phyloP scores from a whole-genome alignment of 257 asterid species.

The Voacanga thouarsii region DNA sequence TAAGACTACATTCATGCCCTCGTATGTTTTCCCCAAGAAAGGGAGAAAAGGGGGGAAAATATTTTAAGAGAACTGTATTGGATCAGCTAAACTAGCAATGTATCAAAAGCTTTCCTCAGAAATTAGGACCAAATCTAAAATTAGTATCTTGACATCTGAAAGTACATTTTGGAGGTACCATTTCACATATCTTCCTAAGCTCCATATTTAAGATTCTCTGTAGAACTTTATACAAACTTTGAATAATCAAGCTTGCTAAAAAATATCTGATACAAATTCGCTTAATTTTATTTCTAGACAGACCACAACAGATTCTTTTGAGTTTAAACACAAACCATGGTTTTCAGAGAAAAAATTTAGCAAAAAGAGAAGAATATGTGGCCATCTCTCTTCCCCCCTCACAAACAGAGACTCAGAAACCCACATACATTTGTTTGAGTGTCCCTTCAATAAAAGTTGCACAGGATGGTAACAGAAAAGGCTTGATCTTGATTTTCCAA shows the following conservation, averaged over 20 bases:
- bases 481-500: not conserved
- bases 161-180: too few relatives aligned
- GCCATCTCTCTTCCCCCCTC: not conserved
- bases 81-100: not conserved
- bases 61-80: not conserved
- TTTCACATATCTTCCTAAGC: too few relatives aligned
- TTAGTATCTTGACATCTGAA: not conserved
- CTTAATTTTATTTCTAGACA: not conserved
- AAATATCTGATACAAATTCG: not conserved
- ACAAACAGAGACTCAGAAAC: too few relatives aligned
- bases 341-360: not conserved
- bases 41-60: not conserved
- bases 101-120: not conserved
- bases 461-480: not conserved
- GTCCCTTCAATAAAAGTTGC: not conserved
- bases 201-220: not conserved
- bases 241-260: not conserved
- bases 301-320: not conserved
- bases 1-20: not conserved
- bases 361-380: too few relatives aligned
- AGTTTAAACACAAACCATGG: not conserved
- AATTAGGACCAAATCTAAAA: not conserved
- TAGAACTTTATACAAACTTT: not conserved
- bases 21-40: not conserved
- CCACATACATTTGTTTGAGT: not conserved